Conservation (phyloP, 495 filamentous ascomycete genomes). For the Penicillium atrosanguineum region DNA sequence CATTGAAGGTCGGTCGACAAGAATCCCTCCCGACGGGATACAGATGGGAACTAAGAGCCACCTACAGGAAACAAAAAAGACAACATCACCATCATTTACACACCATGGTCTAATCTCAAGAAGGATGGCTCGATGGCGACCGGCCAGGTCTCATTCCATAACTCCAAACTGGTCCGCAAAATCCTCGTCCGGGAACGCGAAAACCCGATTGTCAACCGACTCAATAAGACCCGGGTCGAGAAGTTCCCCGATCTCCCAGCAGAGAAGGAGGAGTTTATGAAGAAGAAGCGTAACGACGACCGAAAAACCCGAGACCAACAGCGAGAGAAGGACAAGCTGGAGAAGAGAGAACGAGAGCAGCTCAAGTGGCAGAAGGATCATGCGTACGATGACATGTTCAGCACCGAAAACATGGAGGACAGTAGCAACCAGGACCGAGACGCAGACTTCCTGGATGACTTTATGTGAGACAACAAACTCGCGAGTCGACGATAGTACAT, state of each 20-base stretch:
- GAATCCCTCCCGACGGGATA: neutral
- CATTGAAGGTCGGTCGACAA: constrained; percentile 69
- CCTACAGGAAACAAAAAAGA: constrained; percentile 90
- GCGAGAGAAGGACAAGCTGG: constrained; percentile 75
- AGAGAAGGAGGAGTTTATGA: constrained; percentile 74
- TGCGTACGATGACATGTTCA: constrained; percentile 78
- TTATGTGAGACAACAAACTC: constrained; percentile 42
- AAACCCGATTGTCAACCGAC: constrained; percentile 88
- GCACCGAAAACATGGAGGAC: constrained; percentile 41
- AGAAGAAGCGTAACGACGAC: constrained; percentile 65
- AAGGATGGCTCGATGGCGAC: constrained; percentile 96
- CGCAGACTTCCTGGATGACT: constrained; percentile 50
- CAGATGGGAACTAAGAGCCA: neutral
- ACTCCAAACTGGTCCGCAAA: constrained; percentile 77
- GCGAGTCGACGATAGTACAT: neutral
- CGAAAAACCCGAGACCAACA: constrained; percentile 64
- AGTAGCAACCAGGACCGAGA: constrained; percentile 53
- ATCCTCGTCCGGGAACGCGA: constrained; percentile 72
- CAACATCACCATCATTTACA: constrained; percentile 94
- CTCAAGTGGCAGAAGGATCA: constrained; percentile 92
- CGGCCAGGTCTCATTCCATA: constrained; percentile 93
- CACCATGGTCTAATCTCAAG: constrained; percentile 94
- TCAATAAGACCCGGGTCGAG: constrained; percentile 93
- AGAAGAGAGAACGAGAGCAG: constrained; percentile 76
- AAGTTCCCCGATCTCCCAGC: constrained; percentile 75